Evolutionary conservation across 305 asterid species (phyloP), one percentile per base, ranked within the genome.

Genomic region (Solanum hybrid): DNA sequence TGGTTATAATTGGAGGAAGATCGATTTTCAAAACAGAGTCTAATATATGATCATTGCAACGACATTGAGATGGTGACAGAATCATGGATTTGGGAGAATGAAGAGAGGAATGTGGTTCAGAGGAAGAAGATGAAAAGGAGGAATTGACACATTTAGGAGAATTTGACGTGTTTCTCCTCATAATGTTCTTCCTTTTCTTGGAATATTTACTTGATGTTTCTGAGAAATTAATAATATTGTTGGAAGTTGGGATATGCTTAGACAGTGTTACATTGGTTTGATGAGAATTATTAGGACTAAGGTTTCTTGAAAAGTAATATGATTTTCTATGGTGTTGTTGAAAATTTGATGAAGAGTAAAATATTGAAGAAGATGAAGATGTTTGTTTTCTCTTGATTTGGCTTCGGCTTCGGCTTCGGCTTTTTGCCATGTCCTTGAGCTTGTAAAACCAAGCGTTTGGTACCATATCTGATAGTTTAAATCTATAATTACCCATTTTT

Each of bases 381-480:
- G 90, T 13, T 5, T 87, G 88, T 12, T 77, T 87, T 35, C 73
- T 89, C 89, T 14, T 88, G 82, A 82, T 89, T 84, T 38, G 85
- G 32, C 51, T 88, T 90, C 34, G 34, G 34, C 46, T 37, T 89
- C 79, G 85, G 32, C 51, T 88, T 90, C 34, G 34, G 34, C 46
- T 34, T 89, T 82, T 93, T 89, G 31, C 86, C 93, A 92, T 91
- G 93, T 92, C 88, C 75, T 87, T 95, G 88, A 96, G 96, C 92
- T 94, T 95, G 96, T 93, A 92, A 87, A 96, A 93, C 99, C 98
- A 96, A 91, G 97, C 93, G 89, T 93, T 95, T 60, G 98, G 98
- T 27, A 96, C 90, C 96, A 96, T 95, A 80, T 95, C 95, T 35
- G 97, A 94, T 10, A 96, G 88, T 88, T 90, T 96, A 92, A 96